phyloP scores from a whole-genome alignment of 2,329 filamentous ascomycete species.

The Ceratocystis variospora region DNA sequence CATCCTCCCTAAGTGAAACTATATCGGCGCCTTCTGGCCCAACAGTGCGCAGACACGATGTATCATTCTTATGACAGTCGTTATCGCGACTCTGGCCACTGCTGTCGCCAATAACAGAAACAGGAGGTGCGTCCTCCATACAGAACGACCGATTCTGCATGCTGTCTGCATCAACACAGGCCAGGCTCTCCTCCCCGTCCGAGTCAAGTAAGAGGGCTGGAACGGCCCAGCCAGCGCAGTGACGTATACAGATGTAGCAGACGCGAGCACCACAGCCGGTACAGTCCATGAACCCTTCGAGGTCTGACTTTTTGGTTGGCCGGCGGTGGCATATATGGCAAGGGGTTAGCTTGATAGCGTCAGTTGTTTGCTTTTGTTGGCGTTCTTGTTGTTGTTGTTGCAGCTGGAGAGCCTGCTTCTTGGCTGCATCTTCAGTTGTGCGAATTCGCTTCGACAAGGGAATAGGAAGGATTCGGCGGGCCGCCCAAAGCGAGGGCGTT shows the following conservation, averaged over 20 bases:
- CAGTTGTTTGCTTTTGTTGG: slow-evolving; percentile 15
- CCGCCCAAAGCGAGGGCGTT: not conserved
- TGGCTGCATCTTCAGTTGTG: not conserved
- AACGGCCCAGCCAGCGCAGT: slow-evolving; percentile 40
- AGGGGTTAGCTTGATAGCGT: slow-evolving; percentile 30
- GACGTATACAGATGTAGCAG: slow-evolving; percentile 55
- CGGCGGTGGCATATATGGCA: slow-evolving; percentile 56
- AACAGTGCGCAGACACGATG: not conserved
- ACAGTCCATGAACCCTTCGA: slow-evolving; percentile 53
- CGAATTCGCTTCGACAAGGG: slow-evolving; percentile 1
- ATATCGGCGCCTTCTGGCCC: not conserved
- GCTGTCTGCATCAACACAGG: not conserved
- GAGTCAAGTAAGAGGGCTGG: not conserved
- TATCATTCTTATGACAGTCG: not conserved
- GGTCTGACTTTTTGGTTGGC: slow-evolving; percentile 49
- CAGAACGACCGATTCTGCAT: not conserved
- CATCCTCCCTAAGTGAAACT: not conserved
- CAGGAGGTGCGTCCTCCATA: not conserved
- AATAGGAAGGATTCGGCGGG: slow-evolving; percentile 8
- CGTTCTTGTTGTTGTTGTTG: slow-evolving; percentile 19
- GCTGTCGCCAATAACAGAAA: not conserved
- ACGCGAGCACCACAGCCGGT: slow-evolving; percentile 46
- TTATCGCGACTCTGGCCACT: not conserved
- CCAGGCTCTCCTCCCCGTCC: not conserved
- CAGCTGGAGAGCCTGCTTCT: not conserved